Evolutionary conservation across 306 rosid species (phyloP), one percentile per base, ranked within the genome.

Genomic region (Medicago ruthenica): DNA sequence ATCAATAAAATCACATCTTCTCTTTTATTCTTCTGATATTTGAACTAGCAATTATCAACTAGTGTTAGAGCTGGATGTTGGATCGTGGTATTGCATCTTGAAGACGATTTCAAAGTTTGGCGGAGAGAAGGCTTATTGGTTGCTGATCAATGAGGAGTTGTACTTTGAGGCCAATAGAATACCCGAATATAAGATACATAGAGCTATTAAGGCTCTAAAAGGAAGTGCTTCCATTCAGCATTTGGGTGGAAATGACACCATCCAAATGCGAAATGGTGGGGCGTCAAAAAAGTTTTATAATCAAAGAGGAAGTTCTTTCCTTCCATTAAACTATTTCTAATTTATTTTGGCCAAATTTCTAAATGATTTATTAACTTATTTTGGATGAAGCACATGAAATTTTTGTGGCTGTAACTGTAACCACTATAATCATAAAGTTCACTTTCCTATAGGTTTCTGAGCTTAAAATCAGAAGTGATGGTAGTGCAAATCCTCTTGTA

Each of bases 371-470:
- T 51, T 3, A 17, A 70, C 45, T 20, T 60, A 50, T 36, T 37
- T 48, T 76, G 73, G 66, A 65, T 65, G 80, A 64, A 65, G 71
- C 31, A 17, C 64, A 39, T 65, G 73, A 37, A 65, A 73, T 31
- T 50, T 78, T 73, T 54, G 67, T 68, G 75, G 74, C 57, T 75
- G 31, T 27, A 27, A 51, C 51, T 70, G 14, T 57, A 57, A 57
- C n/a, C 8, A 13, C 62, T 21, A 27, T 74, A 22, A 65, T 39
- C 45, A 70, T 55, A 22, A 70, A 45, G 39, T 78, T 63, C 74
- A 75, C 67, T 53, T 74, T 62, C 48, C 59, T 53, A 17, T 77
- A 72, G 66, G 80, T 58, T 78, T 68, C 44, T 73, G 54, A 78
- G 71, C 70, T 70, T 70, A 58, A 50, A 64, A 34, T 63, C 57